Conservation (phyloP, 495 filamentous ascomycete species). For the Xylaria grammica region DNA sequence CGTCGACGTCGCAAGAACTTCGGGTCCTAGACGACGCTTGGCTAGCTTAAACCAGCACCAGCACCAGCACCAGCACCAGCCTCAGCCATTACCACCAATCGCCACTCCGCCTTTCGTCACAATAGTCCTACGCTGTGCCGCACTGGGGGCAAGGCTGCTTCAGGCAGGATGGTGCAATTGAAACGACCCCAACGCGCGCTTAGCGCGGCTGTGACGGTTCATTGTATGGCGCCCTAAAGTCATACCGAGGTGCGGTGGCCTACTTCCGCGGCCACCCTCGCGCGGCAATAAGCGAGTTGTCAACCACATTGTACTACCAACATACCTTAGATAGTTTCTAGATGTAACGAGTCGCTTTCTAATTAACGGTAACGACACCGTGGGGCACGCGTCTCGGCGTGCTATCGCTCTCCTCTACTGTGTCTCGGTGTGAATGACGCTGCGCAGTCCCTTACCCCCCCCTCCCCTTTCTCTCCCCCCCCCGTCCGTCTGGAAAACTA, state of each 20-base stretch:
- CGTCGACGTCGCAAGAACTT: slow-evolving; percentile 11
- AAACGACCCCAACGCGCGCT: slow-evolving; percentile 26
- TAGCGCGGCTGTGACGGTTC: slow-evolving; percentile 28
- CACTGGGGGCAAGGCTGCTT: slow-evolving; percentile 19
- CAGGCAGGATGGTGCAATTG: slow-evolving; percentile 20
- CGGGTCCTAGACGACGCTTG: slow-evolving; percentile 28
- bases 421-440: slow-evolving; percentile 12
- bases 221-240: slow-evolving; percentile 17
- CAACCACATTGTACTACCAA: slow-evolving; percentile 8
- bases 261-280: slow-evolving; percentile 13
- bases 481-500: neutral
- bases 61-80: too few relatives aligned
- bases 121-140: slow-evolving; percentile 19
- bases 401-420: neutral
- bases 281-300: neutral
- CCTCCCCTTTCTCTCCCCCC: neutral
- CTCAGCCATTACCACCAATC: slow-evolving; percentile 16
- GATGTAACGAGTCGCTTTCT: neutral
- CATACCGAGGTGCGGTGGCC: slow-evolving; percentile 19
- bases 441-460: neutral
- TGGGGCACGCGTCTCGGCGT: slow-evolving; percentile 3
- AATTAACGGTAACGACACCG: neutral
- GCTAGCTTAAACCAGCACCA: slow-evolving; percentile 21
- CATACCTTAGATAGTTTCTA: neutral
- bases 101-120: slow-evolving; percentile 9